Evolutionary conservation across 257 asterid species (phyloP).

Genomic region (Mitragyna speciosa): DNA sequence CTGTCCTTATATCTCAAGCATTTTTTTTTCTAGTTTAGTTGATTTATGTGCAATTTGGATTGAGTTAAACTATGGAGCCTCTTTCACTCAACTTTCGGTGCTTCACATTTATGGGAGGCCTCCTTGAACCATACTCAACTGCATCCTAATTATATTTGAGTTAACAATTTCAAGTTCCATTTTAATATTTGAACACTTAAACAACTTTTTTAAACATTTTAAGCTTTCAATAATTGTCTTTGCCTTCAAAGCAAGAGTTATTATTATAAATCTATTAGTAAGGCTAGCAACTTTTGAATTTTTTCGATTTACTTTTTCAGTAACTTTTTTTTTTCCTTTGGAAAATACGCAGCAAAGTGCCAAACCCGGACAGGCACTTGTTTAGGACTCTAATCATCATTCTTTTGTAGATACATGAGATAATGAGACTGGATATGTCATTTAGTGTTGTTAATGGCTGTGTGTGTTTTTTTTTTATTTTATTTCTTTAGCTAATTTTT

Average conservation of each 20-base stretch:
- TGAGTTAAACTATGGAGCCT: not conserved
- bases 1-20: not conserved
- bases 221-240: not conserved
- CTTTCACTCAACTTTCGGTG: not conserved
- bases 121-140: not conserved
- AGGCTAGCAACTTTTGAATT: no score
- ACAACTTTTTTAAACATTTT: not conserved
- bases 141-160: no score
- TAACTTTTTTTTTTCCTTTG: no score
- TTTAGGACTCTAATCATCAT: no score
- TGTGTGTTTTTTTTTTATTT: not conserved
- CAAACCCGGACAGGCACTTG: not conserved
- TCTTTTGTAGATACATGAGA: not conserved
- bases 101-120: not conserved
- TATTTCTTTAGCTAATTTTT: not conserved
- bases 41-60: not conserved
- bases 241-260: not conserved
- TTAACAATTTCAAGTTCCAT: not conserved
- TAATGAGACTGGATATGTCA: not conserved
- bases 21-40: not conserved
- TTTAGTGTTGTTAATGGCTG: not conserved
- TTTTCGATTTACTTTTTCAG: no score
- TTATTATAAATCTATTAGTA: not conserved
- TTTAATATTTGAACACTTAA: not conserved
- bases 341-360: no score